Conservation (phyloP, 192 early-diverging fungal species). For the Podila epicladia region DNA sequence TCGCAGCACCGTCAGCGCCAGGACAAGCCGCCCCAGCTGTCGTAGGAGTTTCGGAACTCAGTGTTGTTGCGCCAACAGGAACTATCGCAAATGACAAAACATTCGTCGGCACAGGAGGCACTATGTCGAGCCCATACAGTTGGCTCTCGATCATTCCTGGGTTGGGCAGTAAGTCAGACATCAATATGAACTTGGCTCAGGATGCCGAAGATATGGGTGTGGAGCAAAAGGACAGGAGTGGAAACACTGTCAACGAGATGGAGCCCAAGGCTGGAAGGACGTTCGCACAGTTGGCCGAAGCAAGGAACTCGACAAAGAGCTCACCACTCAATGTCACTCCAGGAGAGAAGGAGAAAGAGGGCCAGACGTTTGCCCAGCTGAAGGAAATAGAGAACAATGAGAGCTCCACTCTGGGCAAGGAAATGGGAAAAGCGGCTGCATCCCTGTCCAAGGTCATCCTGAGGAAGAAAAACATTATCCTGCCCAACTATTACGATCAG, state of each 20-base stretch:
- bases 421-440: slow-evolving; percentile 20
- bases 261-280: slow-evolving; percentile 8
- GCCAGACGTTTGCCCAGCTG: slow-evolving; percentile 21
- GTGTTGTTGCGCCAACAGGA: slow-evolving; percentile 11
- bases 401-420: slow-evolving; percentile 10
- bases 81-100: not conserved
- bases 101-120: not conserved
- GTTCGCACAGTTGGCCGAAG: slow-evolving; percentile 19
- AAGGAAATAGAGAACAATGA: slow-evolving; percentile 17
- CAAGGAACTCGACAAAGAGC: slow-evolving; percentile 1
- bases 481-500: slow-evolving; percentile 48
- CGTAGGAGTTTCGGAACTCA: slow-evolving; percentile 26
- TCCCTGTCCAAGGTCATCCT: slow-evolving; percentile 39
- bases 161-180: slow-evolving; percentile 14
- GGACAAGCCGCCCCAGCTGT: slow-evolving; percentile 14
- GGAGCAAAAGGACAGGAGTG: slow-evolving; percentile 7
- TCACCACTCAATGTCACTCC: not conserved
- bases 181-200: not conserved
- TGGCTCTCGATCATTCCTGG: slow-evolving; percentile 49
- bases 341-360: not conserved
- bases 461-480: slow-evolving; percentile 34
- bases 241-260: slow-evolving; percentile 3
- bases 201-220: slow-evolving; percentile 12
- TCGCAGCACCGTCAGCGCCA: slow-evolving; percentile 2
- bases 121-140: slow-evolving; percentile 23